phyloP scores from a whole-genome alignment of 805 yeast species.

The Scheffersomyces stipitis region DNA sequence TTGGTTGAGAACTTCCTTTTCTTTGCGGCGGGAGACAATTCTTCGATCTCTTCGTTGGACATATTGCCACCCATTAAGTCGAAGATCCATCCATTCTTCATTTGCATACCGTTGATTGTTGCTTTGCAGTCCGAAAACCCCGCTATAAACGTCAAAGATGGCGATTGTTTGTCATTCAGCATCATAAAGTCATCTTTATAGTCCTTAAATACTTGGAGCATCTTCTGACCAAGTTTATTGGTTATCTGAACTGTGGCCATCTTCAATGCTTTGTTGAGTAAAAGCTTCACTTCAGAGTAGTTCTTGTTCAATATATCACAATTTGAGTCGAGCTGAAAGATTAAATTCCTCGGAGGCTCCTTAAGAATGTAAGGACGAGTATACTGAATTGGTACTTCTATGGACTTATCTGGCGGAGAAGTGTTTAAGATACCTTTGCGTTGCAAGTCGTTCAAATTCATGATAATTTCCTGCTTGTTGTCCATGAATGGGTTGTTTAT shows the following conservation, averaged over 20 bases:
- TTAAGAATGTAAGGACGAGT: slow-evolving; percentile 31
- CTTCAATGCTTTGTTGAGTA: slow-evolving; percentile 26
- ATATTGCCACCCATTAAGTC: slow-evolving; percentile 21
- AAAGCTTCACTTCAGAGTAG: slow-evolving; percentile 31
- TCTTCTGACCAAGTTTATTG: slow-evolving; percentile 19
- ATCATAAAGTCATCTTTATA: slow-evolving; percentile 14
- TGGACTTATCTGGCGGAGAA: slow-evolving; percentile 14
- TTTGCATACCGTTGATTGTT: slow-evolving; percentile 33
- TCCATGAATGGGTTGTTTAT: slow-evolving; percentile 49
- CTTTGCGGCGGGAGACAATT: slow-evolving; percentile 6
- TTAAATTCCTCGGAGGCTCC: slow-evolving; percentile 32
- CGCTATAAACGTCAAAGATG: slow-evolving; percentile 19
- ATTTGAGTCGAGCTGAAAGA: slow-evolving; percentile 30
- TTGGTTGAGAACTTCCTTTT: slow-evolving; percentile 8
- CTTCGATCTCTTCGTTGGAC: slow-evolving; percentile 1
- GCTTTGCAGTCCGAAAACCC: slow-evolving; percentile 28
- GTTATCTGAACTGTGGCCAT: slow-evolving; percentile 26
- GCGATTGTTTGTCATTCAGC: slow-evolving; percentile 17
- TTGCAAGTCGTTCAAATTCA: slow-evolving; percentile 49
- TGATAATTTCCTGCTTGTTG: slow-evolving; percentile 53
- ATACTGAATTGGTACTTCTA: slow-evolving; percentile 27
- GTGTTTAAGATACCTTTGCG: slow-evolving; percentile 31
- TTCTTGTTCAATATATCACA: slow-evolving; percentile 7
- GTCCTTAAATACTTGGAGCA: slow-evolving; percentile 25
- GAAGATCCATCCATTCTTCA: slow-evolving; percentile 34